Evolutionary conservation across 2,329 filamentous ascomycete genomes (phyloP).

Genomic region (Colletotrichum sp.): DNA sequence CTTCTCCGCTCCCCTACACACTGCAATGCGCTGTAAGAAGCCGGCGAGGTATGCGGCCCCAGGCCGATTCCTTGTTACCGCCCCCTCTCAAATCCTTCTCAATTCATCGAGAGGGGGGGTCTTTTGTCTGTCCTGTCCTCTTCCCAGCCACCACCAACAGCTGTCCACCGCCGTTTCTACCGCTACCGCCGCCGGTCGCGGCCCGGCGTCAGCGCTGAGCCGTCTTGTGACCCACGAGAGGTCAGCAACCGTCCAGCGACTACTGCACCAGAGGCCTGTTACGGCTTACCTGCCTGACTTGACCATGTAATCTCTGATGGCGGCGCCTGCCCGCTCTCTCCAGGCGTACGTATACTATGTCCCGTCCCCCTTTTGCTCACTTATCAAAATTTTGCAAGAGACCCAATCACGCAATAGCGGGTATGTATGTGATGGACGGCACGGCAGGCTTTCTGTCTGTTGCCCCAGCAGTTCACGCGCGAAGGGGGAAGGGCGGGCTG

Average conservation of each 20-base stretch:
- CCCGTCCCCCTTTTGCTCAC: neutral
- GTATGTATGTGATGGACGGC: slow-evolving; percentile 2
- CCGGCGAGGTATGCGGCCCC: neutral
- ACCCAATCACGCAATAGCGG: slow-evolving; percentile 18
- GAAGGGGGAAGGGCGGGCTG: neutral
- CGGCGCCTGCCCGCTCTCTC: neutral
- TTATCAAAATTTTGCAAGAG: neutral
- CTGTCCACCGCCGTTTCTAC: neutral
- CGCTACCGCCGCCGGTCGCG: neutral
- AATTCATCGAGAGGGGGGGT: neutral
- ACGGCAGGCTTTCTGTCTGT: neutral
- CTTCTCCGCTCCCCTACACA: neutral
- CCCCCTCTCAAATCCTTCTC: neutral
- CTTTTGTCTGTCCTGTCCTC: neutral
- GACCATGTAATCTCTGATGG: neutral
- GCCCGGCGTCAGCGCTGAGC: neutral
- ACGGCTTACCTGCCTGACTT: neutral
- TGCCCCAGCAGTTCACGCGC: neutral
- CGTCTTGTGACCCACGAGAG: neutral
- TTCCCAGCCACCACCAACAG: neutral
- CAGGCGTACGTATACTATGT: neutral
- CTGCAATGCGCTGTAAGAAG: neutral
- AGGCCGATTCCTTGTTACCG: neutral
- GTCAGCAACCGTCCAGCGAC: neutral
- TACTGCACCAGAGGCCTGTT: neutral